Evolutionary conservation across 2,329 filamentous ascomycete genomes (phyloP).

Genomic region (Aspergillus novofumigatus): DNA sequence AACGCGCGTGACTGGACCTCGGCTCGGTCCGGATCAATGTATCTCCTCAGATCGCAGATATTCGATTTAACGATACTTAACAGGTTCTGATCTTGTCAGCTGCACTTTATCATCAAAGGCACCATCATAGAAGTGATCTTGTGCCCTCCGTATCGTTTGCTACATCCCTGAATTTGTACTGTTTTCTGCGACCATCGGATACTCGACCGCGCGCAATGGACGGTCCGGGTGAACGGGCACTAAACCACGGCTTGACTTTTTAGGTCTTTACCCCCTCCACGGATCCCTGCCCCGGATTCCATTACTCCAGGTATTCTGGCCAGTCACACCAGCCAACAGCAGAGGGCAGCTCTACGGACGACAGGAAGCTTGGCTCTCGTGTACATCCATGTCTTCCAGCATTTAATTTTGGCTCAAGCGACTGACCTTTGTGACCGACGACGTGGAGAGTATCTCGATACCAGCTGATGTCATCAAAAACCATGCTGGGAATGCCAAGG

Average conservation of each 20-base stretch:
- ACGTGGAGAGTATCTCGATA: neutral
- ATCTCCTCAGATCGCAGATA: neutral
- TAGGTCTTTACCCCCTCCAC: neutral
- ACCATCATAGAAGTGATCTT: neutral
- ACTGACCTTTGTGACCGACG: neutral
- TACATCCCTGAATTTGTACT: neutral
- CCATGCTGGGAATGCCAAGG: neutral
- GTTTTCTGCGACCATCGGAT: neutral
- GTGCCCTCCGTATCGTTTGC: neutral
- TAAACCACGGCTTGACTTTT: constrained; percentile 2
- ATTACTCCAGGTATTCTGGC: constrained; percentile 3
- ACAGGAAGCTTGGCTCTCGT: neutral
- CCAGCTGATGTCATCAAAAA: neutral
- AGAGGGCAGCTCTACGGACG: neutral
- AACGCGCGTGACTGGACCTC: constrained; percentile 16
- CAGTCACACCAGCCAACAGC: neutral
- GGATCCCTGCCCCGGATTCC: neutral
- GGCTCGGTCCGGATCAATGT: constrained; percentile 21
- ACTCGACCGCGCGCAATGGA: neutral
- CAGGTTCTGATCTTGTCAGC: neutral
- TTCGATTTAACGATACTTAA: too few species aligned
- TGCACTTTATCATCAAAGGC: neutral
- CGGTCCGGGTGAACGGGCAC: constrained; percentile 13
- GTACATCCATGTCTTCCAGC: neutral
- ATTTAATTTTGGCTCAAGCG: neutral